Conservation (phyloP, 1,284 basidiomycete species). For the Pterulicium gracile region DNA sequence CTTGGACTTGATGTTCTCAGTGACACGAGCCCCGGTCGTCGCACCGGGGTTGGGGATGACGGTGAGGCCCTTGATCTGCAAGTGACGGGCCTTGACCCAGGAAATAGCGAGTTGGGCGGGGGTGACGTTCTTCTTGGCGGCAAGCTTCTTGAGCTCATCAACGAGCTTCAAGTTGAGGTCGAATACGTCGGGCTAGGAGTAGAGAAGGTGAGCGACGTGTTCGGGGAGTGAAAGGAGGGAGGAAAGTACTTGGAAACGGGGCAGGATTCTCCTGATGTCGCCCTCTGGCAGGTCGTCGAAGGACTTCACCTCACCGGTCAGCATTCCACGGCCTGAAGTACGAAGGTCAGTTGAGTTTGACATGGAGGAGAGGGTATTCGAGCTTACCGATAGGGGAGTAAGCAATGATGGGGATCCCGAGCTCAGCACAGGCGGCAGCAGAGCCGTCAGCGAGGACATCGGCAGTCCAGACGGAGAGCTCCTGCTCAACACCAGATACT, state of each 20-base stretch:
- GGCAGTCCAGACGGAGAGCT: slow-evolving; percentile 39
- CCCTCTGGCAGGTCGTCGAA: slow-evolving; percentile 27
- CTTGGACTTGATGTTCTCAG: slow-evolving; percentile 5
- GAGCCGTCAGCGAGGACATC: slow-evolving; percentile 32
- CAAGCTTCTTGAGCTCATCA: slow-evolving; percentile 31
- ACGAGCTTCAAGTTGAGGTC: slow-evolving; percentile 44
- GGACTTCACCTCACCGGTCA: slow-evolving; percentile 37
- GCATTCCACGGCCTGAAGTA: slow-evolving; percentile 45
- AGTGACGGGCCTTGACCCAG: slow-evolving; percentile 27
- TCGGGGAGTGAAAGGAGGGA: not conserved
- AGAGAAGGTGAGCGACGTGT: not conserved
- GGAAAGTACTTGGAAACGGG: slow-evolving; percentile 15
- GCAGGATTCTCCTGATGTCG: slow-evolving; percentile 13
- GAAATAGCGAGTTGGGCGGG: slow-evolving; percentile 48
- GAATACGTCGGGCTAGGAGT: slow-evolving; percentile 22
- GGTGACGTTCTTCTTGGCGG: slow-evolving; percentile 33
- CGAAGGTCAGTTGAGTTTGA: slow-evolving; percentile 7
- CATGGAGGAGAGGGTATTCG: too few species aligned
- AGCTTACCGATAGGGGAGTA: slow-evolving; percentile 26
- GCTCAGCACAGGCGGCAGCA: slow-evolving; percentile 27
- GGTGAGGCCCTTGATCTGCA: slow-evolving; percentile 20
- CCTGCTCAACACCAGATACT: slow-evolving; percentile 41
- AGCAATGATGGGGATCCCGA: slow-evolving; percentile 38
- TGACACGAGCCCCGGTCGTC: slow-evolving; percentile 13
- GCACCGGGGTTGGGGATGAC: slow-evolving; percentile 31